These are phyloP conservation scores for Penicillium brasilianum DNA, from an alignment of 2,329 filamentous ascomycete genomes.

Conservation along the genomic window DNA sequence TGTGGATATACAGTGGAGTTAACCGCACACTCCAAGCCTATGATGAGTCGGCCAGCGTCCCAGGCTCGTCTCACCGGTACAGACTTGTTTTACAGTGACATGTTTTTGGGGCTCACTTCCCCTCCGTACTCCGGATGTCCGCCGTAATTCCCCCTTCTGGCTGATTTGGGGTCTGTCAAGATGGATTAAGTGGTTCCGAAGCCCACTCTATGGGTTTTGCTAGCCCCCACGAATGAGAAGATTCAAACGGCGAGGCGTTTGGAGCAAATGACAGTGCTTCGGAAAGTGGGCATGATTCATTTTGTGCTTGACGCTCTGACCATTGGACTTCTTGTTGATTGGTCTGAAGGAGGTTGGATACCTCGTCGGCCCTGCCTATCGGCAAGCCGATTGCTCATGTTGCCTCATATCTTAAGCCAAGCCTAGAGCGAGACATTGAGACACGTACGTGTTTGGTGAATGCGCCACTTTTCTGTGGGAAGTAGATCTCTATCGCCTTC, in stretches of 20 bases:
- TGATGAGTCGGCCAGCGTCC: slow-evolving; percentile 6
- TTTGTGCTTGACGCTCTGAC: background rate
- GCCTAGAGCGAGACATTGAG: background rate
- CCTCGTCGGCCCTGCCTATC: background rate
- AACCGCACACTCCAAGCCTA: background rate
- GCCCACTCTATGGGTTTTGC: background rate
- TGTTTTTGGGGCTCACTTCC: background rate
- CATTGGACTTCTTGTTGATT: background rate
- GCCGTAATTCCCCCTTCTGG: slow-evolving; percentile 10
- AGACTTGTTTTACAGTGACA: slow-evolving; percentile 11
- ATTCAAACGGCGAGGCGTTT: slow-evolving; percentile 1
- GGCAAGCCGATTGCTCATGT: background rate
- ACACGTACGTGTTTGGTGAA: background rate
- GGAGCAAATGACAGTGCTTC: background rate
- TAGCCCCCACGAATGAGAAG: background rate
- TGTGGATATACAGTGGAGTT: slow-evolving; percentile 3
- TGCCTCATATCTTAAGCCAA: background rate
- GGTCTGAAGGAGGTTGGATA: background rate
- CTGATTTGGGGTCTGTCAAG: background rate
- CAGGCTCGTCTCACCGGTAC: slow-evolving; percentile 26
- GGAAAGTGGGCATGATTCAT: background rate
- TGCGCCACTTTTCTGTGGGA: background rate
- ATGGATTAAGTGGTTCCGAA: background rate
- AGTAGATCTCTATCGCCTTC: background rate
- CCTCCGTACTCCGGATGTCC: background rate